Conservation (phyloP, 129 eudicot species). For the Lactuca saligna region DNA sequence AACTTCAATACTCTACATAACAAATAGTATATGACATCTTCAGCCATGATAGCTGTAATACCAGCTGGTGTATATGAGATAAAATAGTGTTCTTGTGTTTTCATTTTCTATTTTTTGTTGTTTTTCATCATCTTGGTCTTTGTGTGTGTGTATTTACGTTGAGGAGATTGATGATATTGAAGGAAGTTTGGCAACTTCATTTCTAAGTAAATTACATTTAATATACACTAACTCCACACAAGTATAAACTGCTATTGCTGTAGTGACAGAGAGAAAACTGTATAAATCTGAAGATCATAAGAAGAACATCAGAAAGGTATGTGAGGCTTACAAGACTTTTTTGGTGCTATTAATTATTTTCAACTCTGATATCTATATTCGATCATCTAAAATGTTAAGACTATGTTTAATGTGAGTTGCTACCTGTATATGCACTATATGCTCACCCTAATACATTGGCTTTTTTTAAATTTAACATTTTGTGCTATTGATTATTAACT, state of each 20-base stretch:
- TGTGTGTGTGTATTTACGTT: slow-evolving; percentile 48
- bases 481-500: too few relatives aligned
- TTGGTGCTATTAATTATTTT: slow-evolving; percentile 1
- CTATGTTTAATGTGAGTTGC: too few relatives aligned
- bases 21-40: too few relatives aligned
- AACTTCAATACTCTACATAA: too few relatives aligned
- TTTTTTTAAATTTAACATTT: too few relatives aligned
- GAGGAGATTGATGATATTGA: slow-evolving; percentile 96
- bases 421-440: too few relatives aligned
- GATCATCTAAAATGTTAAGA: neutral
- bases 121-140: slow-evolving; percentile 1
- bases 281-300: slow-evolving; percentile 71
- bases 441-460: too few relatives aligned
- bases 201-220: slow-evolving; percentile 20
- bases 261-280: slow-evolving; percentile 62
- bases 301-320: slow-evolving; percentile 78
- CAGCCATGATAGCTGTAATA: too few relatives aligned
- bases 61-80: slow-evolving; percentile 99
- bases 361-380: neutral
- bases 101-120: neutral
- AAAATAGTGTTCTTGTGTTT: slow-evolving; percentile 11
- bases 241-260: slow-evolving; percentile 51
- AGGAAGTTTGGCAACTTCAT: slow-evolving; percentile 58
- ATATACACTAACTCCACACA: too few relatives aligned
- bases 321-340: slow-evolving; percentile 7